phyloP scores from a whole-genome alignment of 768 basidiomycete species.

The Coprinopsis strossmayeri region DNA sequence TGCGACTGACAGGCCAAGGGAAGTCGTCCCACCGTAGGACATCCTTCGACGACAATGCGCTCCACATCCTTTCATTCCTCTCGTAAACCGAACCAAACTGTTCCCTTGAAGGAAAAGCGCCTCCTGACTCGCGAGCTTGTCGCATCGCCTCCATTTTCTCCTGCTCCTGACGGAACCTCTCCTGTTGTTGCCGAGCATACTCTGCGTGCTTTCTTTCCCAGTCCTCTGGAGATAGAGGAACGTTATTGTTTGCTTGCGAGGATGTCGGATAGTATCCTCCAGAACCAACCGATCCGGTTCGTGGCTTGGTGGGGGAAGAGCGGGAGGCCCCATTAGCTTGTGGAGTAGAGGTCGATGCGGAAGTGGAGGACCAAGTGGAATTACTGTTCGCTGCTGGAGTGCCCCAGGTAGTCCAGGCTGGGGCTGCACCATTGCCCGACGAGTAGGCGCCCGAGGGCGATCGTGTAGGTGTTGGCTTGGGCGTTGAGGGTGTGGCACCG shows the following conservation, averaged over 20 bases:
- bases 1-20: conserved; percentile 68
- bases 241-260: conserved; percentile 15
- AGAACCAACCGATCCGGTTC: conserved; percentile 29
- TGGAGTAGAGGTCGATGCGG: conserved; percentile 14
- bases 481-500: conserved; percentile 12
- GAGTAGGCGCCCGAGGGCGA: conserved; percentile 15
- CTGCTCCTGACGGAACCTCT: conserved; percentile 64
- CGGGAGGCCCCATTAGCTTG: conserved; percentile 22
- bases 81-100: conserved; percentile 52
- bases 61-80: conserved; percentile 59
- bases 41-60: conserved; percentile 31
- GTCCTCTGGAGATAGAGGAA: too few relatives aligned
- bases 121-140: conserved; percentile 41
- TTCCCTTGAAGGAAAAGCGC: conserved; percentile 47
- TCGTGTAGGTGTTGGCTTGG: conserved; percentile 19
- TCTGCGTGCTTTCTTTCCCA: too few relatives aligned
- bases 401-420: conserved; percentile 24
- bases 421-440: conserved; percentile 14
- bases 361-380: conserved; percentile 20
- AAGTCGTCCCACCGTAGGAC: conserved; percentile 59
- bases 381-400: conserved; percentile 22
- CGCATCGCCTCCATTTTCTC: conserved; percentile 53
- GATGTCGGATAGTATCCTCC: conserved; percentile 19
- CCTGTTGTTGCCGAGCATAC: too few relatives aligned
- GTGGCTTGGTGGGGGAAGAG: conserved; percentile 23